Percentiles rank a stretch among this genome's conserved stretches.
Conservation (phyloP, 495 filamentous ascomycete species). For the Sphaerosporella brunnea region DNA sequence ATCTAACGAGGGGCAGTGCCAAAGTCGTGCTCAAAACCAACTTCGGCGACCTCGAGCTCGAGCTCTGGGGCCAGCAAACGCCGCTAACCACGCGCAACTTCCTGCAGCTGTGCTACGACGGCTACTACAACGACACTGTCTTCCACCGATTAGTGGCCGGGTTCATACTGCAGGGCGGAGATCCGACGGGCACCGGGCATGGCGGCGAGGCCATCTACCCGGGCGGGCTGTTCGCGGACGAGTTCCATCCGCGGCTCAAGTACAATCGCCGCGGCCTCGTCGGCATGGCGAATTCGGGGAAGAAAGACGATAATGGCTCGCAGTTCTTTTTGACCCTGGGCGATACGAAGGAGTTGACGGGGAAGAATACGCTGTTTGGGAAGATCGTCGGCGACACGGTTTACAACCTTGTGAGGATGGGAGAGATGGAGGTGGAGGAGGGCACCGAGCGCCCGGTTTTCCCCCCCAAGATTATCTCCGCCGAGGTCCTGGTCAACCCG, state of each 20-base stretch:
- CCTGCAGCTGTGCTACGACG: conserved; percentile 82
- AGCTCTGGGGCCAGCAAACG: conserved; percentile 85
- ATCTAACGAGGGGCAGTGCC: no score
- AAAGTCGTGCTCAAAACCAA: conserved; percentile 82
- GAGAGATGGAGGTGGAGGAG: conserved; percentile 63
- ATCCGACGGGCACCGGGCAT: conserved; percentile 66
- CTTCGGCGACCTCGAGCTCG: conserved; percentile 67
- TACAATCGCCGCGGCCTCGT: conserved; percentile 82
- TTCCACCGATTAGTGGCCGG: conserved; percentile 86
- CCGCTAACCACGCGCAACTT: conserved; percentile 88
- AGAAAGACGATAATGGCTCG: conserved; percentile 66
- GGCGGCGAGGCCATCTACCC: conserved; percentile 86
- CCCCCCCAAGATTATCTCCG: conserved; percentile 57
- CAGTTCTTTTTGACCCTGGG: conserved; percentile 93
- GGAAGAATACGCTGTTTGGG: conserved; percentile 86
- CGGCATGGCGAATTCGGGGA: conserved; percentile 74
- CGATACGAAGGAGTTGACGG: conserved; percentile 65
- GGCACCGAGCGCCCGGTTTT: conserved; percentile 67
- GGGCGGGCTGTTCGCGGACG: conserved; percentile 66
- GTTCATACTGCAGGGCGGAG: conserved; percentile 87
- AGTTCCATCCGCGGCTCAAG: conserved; percentile 78
- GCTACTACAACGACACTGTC: conserved; percentile 79
- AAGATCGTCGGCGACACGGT: conserved; percentile 85
- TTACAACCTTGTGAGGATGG: conserved; percentile 86
- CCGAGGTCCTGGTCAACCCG: conserved; percentile 77